Conservation (phyloP, 2,329 filamentous ascomycete genomes). For the Talaromyces sp. region DNA sequence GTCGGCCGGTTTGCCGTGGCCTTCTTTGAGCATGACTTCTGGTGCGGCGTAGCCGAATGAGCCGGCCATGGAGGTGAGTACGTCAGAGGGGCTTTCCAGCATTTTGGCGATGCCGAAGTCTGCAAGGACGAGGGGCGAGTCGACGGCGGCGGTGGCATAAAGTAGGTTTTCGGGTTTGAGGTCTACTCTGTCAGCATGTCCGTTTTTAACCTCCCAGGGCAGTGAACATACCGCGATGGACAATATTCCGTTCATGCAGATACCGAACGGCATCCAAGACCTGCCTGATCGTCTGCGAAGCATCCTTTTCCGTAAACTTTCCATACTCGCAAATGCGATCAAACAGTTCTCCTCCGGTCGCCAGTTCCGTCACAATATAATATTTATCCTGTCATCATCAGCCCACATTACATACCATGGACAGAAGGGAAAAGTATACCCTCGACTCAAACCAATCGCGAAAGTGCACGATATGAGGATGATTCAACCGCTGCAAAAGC, state of each 20-base stretch:
- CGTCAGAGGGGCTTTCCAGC: conserved; percentile 84
- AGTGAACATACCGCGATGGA: conserved; percentile 73
- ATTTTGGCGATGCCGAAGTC: conserved; percentile 99
- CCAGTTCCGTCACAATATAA: conserved; percentile 96
- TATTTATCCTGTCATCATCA: conserved; percentile 77
- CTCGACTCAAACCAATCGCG: conserved; percentile 99
- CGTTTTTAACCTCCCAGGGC: background rate
- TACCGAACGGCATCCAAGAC: conserved; percentile 92
- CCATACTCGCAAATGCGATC: conserved; percentile 97
- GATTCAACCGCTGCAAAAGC: conserved; percentile 85
- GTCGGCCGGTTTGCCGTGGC: conserved; percentile 96
- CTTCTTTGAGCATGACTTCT: conserved; percentile 96
- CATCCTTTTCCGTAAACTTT: conserved; percentile 98
- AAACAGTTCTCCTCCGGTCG: conserved; percentile 93
- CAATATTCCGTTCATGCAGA: conserved; percentile 89
- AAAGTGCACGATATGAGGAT: conserved; percentile 95
- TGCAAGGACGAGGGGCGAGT: conserved; percentile 87
- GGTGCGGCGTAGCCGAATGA: conserved; percentile 97
- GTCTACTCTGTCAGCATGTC: conserved; percentile 59
- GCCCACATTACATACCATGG: background rate
- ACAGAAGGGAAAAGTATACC: conserved; percentile 48
- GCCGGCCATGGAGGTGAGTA: conserved; percentile 96
- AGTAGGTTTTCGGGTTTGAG: conserved; percentile 97
- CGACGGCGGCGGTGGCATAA: conserved; percentile 73
- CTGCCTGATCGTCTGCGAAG: conserved; percentile 91